Base-by-base conservation (phyloP, 768 basidiomycete species). In the Podaxis sp. region DNA sequence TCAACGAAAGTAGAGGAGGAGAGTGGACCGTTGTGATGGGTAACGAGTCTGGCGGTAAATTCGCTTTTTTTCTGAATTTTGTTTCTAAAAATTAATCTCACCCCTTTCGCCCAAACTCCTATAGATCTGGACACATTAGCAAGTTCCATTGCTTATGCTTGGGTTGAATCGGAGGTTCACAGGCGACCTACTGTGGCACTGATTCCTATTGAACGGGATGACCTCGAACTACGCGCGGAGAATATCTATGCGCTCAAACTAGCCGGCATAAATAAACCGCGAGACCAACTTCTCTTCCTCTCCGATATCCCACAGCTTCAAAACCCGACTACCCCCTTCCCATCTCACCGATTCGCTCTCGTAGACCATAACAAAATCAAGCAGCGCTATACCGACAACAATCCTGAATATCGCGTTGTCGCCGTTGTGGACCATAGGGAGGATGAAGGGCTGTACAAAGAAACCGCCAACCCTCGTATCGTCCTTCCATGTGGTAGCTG, bases 21-120 rank as follows among this genome's bases (percentile, higher is more conserved):
- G 82, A 85, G 50, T 98, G 95, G 95, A 89, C 85, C 0, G 79
- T 97, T 4, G 89, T 87, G 0, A 91, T 95, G 87, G 95, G 96
- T 0, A 99, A 99, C 71, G 96, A 98, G 73, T 93, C 96, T 13
- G 95, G 95, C 68, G 96, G 96, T 95, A 70, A 61, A 25, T 40
- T 38, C 18, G 14, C 59, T 50, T 54, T 23, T 23, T 21, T 21
- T n/a, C 40, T 55, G 10, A 13, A 18, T 50, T 27, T 44, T 54
- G 25, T 18, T 42, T 55, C 35, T 37, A 23, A 21, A 40, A 55
- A 36, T 42, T 37, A 57, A 27, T 55, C 36, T 55, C 21, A 28
- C 21, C n/a, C 47, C 50, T 52, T 57, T 55, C 14, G 25, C 36
- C 47, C n/a, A 16, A 51, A 10, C 27, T 52, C 18, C 2, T 11